Evolutionary conservation across 2,329 filamentous ascomycete species (phyloP).

Genomic region (Furcasterigmium furcatum): DNA sequence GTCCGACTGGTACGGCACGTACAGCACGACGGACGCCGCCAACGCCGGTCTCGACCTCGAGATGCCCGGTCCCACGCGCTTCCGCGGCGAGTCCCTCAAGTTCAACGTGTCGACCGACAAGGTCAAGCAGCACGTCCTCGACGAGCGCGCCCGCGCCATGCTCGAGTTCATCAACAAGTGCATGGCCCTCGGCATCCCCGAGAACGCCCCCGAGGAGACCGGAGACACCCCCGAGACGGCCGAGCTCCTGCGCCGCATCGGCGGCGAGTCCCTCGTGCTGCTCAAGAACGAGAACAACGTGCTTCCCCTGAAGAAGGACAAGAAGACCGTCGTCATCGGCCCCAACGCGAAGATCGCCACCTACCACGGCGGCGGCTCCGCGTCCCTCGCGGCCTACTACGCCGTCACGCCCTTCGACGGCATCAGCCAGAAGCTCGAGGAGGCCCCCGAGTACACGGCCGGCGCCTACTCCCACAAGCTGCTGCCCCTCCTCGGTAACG

Average conservation of each 20-base stretch:
- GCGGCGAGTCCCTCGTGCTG: slow-evolving; percentile 56
- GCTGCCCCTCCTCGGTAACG: slow-evolving; percentile 53
- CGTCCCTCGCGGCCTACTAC: slow-evolving; percentile 58
- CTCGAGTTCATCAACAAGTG: slow-evolving; percentile 58
- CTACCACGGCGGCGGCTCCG: slow-evolving; percentile 64
- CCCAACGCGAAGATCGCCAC: slow-evolving; percentile 55
- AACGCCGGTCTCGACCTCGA: slow-evolving; percentile 56
- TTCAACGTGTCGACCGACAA: slow-evolving; percentile 54
- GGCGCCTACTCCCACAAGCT: slow-evolving; percentile 65
- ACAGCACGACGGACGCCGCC: slow-evolving; percentile 45
- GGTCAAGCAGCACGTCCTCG: slow-evolving; percentile 49
- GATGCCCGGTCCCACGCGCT: slow-evolving; percentile 53
- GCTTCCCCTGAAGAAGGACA: slow-evolving; percentile 61
- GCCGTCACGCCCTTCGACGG: slow-evolving; percentile 72
- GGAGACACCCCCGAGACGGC: slow-evolving; percentile 59
- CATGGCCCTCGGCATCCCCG: slow-evolving; percentile 47
- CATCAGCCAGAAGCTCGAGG: slow-evolving; percentile 52
- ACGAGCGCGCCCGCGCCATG: slow-evolving; percentile 53
- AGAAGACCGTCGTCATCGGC: slow-evolving; percentile 54
- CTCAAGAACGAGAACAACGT: slow-evolving; percentile 67
- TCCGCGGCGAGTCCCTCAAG: slow-evolving; percentile 45
- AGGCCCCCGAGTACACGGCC: slow-evolving; percentile 47
- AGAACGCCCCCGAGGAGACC: slow-evolving; percentile 48
- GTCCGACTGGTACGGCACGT: slow-evolving; percentile 58
- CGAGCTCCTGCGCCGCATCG: slow-evolving; percentile 33